Evolutionary conservation across 495 filamentous ascomycete genomes (phyloP).

Genomic region (Penicillium angulare): DNA sequence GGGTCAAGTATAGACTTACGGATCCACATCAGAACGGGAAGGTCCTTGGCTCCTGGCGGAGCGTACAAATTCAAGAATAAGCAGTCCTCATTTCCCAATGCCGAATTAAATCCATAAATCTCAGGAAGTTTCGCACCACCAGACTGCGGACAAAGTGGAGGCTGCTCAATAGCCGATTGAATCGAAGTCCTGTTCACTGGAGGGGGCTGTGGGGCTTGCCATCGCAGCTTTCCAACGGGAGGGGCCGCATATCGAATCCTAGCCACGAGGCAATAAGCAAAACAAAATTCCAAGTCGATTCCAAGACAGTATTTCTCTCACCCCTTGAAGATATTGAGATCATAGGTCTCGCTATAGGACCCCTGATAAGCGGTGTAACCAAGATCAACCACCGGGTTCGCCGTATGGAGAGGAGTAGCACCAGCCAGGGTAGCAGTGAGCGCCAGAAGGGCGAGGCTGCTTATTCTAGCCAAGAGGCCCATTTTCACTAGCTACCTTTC

Average conservation of each 20-base stretch:
- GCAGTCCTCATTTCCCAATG: constrained; percentile 57
- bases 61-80: constrained; percentile 67
- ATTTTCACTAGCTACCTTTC: not conserved
- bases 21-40: constrained; percentile 11
- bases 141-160: constrained; percentile 16
- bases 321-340: constrained; percentile 26
- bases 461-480: not conserved
- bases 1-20: constrained; percentile 2
- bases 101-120: constrained; percentile 11
- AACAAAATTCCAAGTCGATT: not conserved
- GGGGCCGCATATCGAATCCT: constrained; percentile 40
- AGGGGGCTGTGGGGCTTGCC: constrained; percentile 31
- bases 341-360: constrained; percentile 12
- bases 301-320: not conserved
- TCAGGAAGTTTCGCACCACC: constrained; percentile 9
- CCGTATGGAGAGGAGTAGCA: not conserved
- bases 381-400: constrained; percentile 14
- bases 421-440: not conserved
- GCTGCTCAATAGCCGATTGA: constrained; percentile 8
- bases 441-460: not conserved
- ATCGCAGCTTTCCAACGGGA: constrained; percentile 34
- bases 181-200: constrained; percentile 9
- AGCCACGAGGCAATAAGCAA: not conserved
- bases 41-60: constrained; percentile 45
- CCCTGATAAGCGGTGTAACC: constrained; percentile 23